phyloP scores from a whole-genome alignment of 1,284 basidiomycete species.

The Heliocybe sulcata region DNA sequence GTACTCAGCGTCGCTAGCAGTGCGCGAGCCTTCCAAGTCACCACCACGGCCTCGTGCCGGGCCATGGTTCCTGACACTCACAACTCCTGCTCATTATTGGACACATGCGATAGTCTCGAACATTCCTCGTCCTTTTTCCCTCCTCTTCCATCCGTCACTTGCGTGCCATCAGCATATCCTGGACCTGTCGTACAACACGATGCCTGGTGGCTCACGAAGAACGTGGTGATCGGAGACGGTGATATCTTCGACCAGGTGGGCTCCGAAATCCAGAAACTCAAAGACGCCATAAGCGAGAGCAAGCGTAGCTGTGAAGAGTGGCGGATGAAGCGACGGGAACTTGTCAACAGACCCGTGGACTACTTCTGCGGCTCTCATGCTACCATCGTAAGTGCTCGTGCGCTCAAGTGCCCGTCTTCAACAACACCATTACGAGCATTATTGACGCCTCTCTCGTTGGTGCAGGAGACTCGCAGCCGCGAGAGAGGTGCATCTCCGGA shows the following conservation, averaged over 20 bases:
- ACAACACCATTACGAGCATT: not conserved
- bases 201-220: not conserved
- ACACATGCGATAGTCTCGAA: not conserved
- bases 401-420: no score
- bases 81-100: not conserved
- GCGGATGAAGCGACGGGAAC: not conserved
- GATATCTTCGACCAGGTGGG: not conserved
- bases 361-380: not conserved
- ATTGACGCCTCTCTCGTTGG: not conserved
- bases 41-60: not conserved
- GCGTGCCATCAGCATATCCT: not conserved
- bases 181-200: not conserved
- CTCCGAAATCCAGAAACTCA: not conserved
- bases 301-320: not conserved
- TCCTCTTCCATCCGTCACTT: not conserved
- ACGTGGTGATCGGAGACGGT: not conserved
- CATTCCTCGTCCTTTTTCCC: not conserved
- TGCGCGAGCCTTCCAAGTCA: no score
- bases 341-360: not conserved
- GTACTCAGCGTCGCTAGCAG: not conserved
- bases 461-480: not conserved
- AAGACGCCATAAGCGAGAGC: not conserved
- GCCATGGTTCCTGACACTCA: not conserved
- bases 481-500: not conserved
- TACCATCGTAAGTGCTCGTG: not conserved